Evolutionary conservation across 73 alveolate species (phyloP).

Genomic region (Paramecium biaurelia): DNA sequence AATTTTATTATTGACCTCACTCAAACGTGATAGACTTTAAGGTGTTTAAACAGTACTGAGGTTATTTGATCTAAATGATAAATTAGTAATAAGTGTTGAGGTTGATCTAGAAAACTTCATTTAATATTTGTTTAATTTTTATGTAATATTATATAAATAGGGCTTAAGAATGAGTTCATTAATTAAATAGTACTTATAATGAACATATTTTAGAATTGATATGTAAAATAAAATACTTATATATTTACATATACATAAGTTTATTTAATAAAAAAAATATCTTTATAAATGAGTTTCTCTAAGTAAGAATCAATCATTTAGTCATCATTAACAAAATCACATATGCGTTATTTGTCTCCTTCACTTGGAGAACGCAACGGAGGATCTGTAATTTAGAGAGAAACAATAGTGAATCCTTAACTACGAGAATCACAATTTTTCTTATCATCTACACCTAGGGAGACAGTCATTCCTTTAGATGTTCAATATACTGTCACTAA

Average conservation of each 20-base stretch:
- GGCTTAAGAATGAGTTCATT: background rate
- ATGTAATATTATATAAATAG: background rate
- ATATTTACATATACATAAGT: background rate
- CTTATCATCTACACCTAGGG: background rate
- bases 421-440: background rate
- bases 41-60: background rate
- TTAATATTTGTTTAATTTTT: background rate
- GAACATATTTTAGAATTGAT: background rate
- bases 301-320: background rate
- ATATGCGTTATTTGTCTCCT: background rate
- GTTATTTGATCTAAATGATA: background rate
- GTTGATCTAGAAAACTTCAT: slow-evolving; percentile 26
- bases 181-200: background rate
- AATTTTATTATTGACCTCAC: slow-evolving; percentile 13
- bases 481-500: slow-evolving; percentile 28
- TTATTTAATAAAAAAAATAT: background rate
- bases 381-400: background rate
- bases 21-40: background rate
- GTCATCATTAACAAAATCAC: background rate
- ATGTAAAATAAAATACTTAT: too few relatives aligned
- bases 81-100: background rate
- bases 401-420: background rate
- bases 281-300: background rate
- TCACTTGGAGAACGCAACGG: background rate
- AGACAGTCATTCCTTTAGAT: slow-evolving; percentile 29